A percentile compares a stretch with the other conserved stretches of the same genome.
Conservation (phyloP, 441 rosid genomes). For the Mallotus japonicus region DNA sequence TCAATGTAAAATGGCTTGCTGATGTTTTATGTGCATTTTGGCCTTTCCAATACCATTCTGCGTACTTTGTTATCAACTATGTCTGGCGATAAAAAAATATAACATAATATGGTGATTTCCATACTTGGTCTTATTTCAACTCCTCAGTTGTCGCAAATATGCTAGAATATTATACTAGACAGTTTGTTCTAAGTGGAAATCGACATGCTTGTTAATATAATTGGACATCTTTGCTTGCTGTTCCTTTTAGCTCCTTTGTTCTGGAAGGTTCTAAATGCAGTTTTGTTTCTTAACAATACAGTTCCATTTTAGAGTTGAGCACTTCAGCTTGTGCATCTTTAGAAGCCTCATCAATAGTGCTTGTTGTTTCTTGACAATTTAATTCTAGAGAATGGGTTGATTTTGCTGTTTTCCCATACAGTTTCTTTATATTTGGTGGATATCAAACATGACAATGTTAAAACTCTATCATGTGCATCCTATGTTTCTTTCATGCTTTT, state of each 20-base stretch:
- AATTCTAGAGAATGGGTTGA: neutral
- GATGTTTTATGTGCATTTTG: neutral
- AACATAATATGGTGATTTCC: neutral
- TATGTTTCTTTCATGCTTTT: neutral
- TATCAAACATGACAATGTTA: neutral
- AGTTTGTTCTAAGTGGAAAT: neutral
- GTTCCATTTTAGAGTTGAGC: neutral
- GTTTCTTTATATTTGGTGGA: neutral
- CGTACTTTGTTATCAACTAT: neutral
- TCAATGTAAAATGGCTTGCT: conserved; percentile 1
- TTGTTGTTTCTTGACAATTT: neutral
- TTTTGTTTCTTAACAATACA: neutral
- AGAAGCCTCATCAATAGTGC: neutral
- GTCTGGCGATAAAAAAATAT: neutral
- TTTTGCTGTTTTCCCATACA: neutral
- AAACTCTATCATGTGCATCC: neutral
- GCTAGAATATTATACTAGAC: neutral
- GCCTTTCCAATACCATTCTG: neutral
- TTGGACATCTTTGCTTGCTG: neutral
- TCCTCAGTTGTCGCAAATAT: neutral
- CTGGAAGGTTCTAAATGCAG: neutral
- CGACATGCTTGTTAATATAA: neutral
- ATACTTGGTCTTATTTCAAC: neutral
- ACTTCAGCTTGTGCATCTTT: neutral
- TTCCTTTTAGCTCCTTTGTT: neutral